These are phyloP conservation scores for Teratosphaeria zuluensis DNA, from an alignment of 2,329 filamentous ascomycete species.

Conservation along the genomic window DNA sequence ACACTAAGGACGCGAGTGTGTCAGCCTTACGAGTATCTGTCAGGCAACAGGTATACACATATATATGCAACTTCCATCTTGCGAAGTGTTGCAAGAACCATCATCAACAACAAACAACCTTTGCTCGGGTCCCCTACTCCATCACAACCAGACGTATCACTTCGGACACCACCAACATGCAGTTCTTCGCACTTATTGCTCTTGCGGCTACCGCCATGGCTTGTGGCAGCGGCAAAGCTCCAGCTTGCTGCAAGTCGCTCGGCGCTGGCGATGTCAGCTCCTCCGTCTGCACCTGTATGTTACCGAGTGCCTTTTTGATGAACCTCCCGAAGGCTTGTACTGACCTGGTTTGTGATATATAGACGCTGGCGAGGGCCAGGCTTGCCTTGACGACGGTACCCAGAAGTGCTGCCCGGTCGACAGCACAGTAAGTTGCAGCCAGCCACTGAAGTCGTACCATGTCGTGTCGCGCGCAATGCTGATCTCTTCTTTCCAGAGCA, in stretches of 20 bases:
- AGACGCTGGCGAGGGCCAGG: neutral
- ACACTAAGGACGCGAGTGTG: no score
- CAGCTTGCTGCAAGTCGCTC: neutral
- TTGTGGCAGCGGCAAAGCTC: neutral
- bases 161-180: neutral
- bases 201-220: neutral
- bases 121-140: no score
- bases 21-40: no score
- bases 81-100: no score
- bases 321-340: neutral
- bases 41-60: no score
- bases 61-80: no score
- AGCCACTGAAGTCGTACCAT: neutral
- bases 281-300: neutral
- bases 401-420: neutral
- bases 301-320: neutral
- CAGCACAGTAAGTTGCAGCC: neutral
- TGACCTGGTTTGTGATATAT: neutral
- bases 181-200: neutral
- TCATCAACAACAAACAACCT: no score
- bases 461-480: neutral
- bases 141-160: neutral
- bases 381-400: neutral
- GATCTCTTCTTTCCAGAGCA: neutral
- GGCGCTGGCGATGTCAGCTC: neutral